These are phyloP conservation scores for Paramecium sexaurelia DNA, from an alignment of 73 alveolate species.

Conservation along the genomic window DNA sequence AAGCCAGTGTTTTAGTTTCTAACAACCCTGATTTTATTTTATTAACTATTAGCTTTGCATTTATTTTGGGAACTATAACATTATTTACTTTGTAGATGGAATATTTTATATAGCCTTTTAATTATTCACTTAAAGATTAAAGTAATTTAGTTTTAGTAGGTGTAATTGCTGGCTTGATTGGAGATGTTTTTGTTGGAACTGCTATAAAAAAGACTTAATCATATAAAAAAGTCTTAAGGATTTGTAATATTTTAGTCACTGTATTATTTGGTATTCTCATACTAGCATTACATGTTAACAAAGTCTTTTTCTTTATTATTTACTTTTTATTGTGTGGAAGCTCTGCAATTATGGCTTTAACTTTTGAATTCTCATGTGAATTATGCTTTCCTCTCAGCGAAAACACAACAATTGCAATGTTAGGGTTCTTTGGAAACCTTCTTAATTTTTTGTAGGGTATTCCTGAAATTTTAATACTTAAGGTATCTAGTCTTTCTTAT, in stretches of 20 bases:
- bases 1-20: not conserved
- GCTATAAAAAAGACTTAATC: not conserved
- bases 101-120: conserved; percentile 12
- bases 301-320: not conserved
- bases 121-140: not conserved
- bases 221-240: not conserved
- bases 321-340: not conserved
- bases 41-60: conserved; percentile 7
- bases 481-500: not conserved
- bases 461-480: conserved; percentile 27
- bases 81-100: conserved; percentile 23
- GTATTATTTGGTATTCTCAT: not conserved
- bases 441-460: not conserved
- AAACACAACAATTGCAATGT: not conserved
- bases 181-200: conserved; percentile 22
- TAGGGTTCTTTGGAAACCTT: conserved; percentile 39
- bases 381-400: conserved; percentile 31
- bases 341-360: conserved; percentile 16
- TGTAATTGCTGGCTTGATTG: conserved; percentile 9
- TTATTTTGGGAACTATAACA: conserved; percentile 3
- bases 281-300: not conserved
- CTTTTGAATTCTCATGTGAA: conserved; percentile 46
- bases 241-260: not conserved
- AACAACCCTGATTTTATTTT: not conserved
- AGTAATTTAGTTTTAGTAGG: conserved; percentile 5